Conservation (phyloP, 129 eudicot genomes). For the Dittrichia graveolens region DNA sequence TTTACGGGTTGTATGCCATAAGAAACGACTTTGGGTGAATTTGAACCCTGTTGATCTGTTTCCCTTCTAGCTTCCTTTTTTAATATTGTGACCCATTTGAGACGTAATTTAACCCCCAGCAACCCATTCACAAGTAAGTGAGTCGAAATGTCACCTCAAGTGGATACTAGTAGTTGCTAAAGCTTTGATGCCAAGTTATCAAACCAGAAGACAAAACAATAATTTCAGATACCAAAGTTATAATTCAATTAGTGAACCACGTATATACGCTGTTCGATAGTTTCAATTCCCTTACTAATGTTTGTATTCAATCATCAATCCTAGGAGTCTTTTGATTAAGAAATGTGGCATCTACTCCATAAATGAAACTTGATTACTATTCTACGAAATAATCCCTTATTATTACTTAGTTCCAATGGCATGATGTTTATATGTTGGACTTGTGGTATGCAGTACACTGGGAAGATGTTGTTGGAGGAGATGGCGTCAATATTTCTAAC, state of each 20-base stretch:
- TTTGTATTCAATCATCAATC: not conserved
- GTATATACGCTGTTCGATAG: not conserved
- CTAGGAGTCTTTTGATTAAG: not conserved
- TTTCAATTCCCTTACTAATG: not conserved
- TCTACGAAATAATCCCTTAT: not conserved
- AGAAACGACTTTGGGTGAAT: not conserved
- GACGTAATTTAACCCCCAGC: too few relatives aligned
- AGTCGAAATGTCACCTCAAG: too few relatives aligned
- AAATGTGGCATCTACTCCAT: not conserved
- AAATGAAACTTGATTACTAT: not conserved
- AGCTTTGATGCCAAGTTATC: not conserved
- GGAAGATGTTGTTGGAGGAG: slow-evolving; percentile 82
- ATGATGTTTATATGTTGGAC: slow-evolving; percentile 2
- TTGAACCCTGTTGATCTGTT: not conserved
- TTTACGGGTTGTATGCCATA: not conserved
- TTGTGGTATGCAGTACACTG: slow-evolving; percentile 18
- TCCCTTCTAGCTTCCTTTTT: too few relatives aligned
- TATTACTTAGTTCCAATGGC: not conserved
- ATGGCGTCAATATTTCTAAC: slow-evolving; percentile 88
- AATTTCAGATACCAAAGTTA: not conserved
- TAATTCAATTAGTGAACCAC: not conserved
- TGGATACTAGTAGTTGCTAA: too few relatives aligned
- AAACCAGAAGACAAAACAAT: too few relatives aligned
- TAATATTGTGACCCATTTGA: too few relatives aligned
- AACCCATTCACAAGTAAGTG: too few relatives aligned